Base-by-base conservation (phyloP, 495 filamentous ascomycete genomes). In the Trichodelitschia bisporula region DNA sequence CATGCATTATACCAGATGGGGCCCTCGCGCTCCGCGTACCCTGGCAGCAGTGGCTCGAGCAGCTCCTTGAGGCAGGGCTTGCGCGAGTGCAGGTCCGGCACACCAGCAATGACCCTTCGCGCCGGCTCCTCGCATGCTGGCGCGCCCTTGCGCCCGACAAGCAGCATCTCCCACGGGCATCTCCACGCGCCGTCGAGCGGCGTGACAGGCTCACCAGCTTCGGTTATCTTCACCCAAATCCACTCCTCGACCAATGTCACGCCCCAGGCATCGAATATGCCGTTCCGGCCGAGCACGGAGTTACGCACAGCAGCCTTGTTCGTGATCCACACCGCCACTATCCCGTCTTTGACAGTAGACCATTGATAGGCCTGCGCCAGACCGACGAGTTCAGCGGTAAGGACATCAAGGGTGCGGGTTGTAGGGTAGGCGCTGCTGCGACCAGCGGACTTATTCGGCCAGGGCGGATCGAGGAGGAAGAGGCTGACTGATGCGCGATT, bases 391-490 rank as follows among this genome's bases (percentile, higher is more conserved):
- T n/a, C n/a, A n/a, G n/a, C n/a, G n/a, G n/a, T n/a, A n/a, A n/a
- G n/a, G n/a, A n/a, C n/a, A n/a, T n/a, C n/a, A n/a, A n/a, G n/a
- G n/a, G n/a, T n/a, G n/a, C n/a, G n/a, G n/a, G n/a, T n/a, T n/a
- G n/a, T n/a, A n/a, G 8, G 6, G 48, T 93, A 93, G 14, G 50
- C 39, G 13, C 61, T 56, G 10, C 52, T 50, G 12, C 83, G 66
- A 31, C 62, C 61, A 6, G 72, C 86, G 15, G 80, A 91, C n/a
- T 65, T 61, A 43, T 91, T 93, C 2, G 78, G 72, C 84, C 84
- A 97, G 2, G 86, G 86, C 13, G 86, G 86, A 45, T 95, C 86
- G 4, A 95, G 60, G 15, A 92, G 49, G 28, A 93, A n/a, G n/a
- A n/a, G n/a, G n/a, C n/a, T n/a, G n/a, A n/a, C n/a, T n/a, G n/a